Evolutionary conservation across 2,329 filamentous ascomycete species (phyloP).

Genomic region (Epichloe coenophiala): DNA sequence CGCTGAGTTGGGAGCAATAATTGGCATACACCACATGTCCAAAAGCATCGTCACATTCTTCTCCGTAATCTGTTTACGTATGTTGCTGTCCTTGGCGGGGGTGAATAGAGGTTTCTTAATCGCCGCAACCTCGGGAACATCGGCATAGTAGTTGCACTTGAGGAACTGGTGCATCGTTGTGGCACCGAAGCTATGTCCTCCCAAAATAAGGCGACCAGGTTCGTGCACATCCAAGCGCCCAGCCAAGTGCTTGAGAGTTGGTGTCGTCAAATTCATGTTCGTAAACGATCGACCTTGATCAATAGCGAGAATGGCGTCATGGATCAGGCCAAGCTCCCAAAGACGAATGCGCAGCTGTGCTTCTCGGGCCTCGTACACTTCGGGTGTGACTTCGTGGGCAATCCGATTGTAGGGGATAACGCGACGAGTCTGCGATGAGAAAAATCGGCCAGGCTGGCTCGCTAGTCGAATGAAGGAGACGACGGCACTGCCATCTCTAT

Average conservation of each 20-base stretch:
- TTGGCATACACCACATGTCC: slow-evolving; percentile 69
- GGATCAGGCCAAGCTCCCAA: slow-evolving; percentile 64
- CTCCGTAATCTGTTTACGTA: slow-evolving; percentile 55
- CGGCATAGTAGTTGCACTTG: slow-evolving; percentile 63
- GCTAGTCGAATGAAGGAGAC: slow-evolving; percentile 58
- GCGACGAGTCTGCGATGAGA: slow-evolving; percentile 14
- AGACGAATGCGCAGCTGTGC: slow-evolving; percentile 60
- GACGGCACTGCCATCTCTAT: slow-evolving; percentile 68
- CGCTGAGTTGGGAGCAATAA: slow-evolving; percentile 47
- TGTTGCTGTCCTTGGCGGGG: slow-evolving; percentile 38
- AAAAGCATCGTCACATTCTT: slow-evolving; percentile 54
- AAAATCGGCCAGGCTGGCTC: slow-evolving; percentile 24
- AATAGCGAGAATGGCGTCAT: slow-evolving; percentile 54
- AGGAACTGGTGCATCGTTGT: slow-evolving; percentile 62
- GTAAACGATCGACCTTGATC: slow-evolving; percentile 38
- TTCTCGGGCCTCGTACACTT: slow-evolving; percentile 55
- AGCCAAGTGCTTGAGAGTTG: slow-evolving; percentile 44
- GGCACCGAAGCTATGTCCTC: slow-evolving; percentile 71
- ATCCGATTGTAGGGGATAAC: slow-evolving; percentile 36
- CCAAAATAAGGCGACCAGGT: slow-evolving; percentile 61
- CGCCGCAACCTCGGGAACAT: slow-evolving; percentile 27
- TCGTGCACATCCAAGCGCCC: slow-evolving; percentile 52
- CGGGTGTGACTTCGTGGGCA: slow-evolving; percentile 49
- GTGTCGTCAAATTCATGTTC: slow-evolving; percentile 39
- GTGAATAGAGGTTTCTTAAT: slow-evolving; percentile 47